Conservation (phyloP, 208 protist species). For the Balamuthia mandrillaris region DNA sequence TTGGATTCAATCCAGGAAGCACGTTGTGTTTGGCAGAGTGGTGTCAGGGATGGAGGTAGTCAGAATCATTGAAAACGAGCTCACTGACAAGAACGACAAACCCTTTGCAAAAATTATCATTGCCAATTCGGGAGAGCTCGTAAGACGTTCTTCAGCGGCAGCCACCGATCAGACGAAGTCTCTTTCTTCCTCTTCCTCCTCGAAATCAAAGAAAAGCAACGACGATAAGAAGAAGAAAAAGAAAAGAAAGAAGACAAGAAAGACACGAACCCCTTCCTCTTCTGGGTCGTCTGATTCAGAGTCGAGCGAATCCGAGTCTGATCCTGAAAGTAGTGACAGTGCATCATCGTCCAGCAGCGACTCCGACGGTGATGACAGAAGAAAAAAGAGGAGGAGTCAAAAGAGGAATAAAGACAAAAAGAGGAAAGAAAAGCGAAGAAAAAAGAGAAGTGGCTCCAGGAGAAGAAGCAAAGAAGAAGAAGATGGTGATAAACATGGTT, state of each 20-base stretch:
- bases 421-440: not conserved
- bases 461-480: not conserved
- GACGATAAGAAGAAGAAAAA: not conserved
- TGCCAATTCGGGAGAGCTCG: conserved; percentile 65
- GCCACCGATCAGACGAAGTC: not conserved
- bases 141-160: not conserved
- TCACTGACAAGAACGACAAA: conserved; percentile 8
- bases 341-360: not conserved
- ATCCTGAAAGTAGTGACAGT: not conserved
- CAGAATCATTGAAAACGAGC: conserved; percentile 50
- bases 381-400: not conserved
- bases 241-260: not conserved
- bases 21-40: conserved; percentile 65
- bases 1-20: conserved; percentile 39
- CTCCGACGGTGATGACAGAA: not conserved
- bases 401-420: not conserved
- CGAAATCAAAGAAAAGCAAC: not conserved
- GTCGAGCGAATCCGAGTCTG: not conserved
- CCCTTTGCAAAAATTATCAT: conserved; percentile 49
- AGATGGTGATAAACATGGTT: not conserved
- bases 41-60: conserved; percentile 63
- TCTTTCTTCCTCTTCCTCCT: not conserved
- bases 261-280: not conserved
- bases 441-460: not conserved
- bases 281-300: not conserved